Evolutionary conservation across 495 filamentous ascomycete species (phyloP).

Genomic region (Articulospora tetracladia): DNA sequence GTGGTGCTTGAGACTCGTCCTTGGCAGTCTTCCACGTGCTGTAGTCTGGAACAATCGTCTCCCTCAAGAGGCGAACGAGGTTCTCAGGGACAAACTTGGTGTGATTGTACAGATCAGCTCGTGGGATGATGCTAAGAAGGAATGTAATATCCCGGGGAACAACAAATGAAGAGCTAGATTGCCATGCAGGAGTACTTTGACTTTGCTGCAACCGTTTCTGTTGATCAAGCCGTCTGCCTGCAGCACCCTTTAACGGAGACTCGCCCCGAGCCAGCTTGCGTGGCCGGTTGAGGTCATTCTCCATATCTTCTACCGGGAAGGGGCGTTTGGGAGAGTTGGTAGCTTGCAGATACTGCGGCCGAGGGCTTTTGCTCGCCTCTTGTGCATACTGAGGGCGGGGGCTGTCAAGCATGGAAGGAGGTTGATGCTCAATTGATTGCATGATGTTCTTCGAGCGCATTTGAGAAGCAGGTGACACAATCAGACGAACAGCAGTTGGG

Average conservation of each 20-base stretch:
- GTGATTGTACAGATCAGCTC: constrained; percentile 65
- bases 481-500: constrained; percentile 72
- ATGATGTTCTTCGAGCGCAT: constrained; percentile 57
- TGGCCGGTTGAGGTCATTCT: constrained; percentile 47
- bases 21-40: constrained; percentile 20
- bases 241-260: constrained; percentile 82
- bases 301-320: constrained; percentile 33
- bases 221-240: constrained; percentile 77
- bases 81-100: constrained; percentile 61
- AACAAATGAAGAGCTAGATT: constrained; percentile 37
- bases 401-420: constrained; percentile 46
- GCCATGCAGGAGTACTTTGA: constrained; percentile 34
- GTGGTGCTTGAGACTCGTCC: constrained; percentile 15
- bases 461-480: constrained; percentile 76
- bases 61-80: constrained; percentile 69
- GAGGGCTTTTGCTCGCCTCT: constrained; percentile 36
- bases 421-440: constrained; percentile 46
- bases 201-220: constrained; percentile 59
- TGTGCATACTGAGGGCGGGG: constrained; percentile 36
- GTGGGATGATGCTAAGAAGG: constrained; percentile 77
- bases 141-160: constrained; percentile 79
- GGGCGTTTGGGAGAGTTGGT: constrained; percentile 76
- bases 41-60: constrained; percentile 59
- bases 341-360: constrained; percentile 45
- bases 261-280: constrained; percentile 79